Conservation (phyloP, 495 filamentous ascomycete genomes). For the Tuber calosporum region DNA sequence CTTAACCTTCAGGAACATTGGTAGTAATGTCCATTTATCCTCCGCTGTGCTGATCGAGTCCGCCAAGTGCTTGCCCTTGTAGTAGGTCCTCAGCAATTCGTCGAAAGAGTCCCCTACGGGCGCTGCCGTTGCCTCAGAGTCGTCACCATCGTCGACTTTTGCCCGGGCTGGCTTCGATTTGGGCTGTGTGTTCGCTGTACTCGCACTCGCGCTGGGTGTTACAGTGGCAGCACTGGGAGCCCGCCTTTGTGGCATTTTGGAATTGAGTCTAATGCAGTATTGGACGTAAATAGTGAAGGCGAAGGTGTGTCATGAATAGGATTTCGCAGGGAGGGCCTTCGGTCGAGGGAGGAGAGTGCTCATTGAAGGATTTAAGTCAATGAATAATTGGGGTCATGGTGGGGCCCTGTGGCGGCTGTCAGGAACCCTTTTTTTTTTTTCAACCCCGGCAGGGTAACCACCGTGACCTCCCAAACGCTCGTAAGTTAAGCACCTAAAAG, state of each 20-base stretch:
- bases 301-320: neutral
- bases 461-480: neutral
- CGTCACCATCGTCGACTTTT: constrained; percentile 11
- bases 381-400: neutral
- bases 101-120: constrained; percentile 54
- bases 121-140: constrained; percentile 24
- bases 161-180: constrained; percentile 18
- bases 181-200: neutral
- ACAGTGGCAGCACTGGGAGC: neutral
- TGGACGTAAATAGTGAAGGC: neutral
- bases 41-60: constrained; percentile 87
- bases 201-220: neutral
- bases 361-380: neutral
- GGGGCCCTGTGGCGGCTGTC: neutral
- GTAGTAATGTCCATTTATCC: constrained; percentile 94
- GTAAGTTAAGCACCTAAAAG: too few relatives aligned
- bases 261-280: neutral
- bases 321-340: neutral
- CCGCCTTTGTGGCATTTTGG: neutral
- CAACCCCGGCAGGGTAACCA: neutral
- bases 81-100: constrained; percentile 87
- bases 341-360: neutral
- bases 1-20: constrained; percentile 95
- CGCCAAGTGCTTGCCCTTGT: constrained; percentile 85
- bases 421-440: neutral